A percentile compares a stretch with the other conserved stretches of the same genome.
These are phyloP conservation scores for Puccinia polysora DNA, from an alignment of 1,284 basidiomycete species.

Conservation along the genomic window DNA sequence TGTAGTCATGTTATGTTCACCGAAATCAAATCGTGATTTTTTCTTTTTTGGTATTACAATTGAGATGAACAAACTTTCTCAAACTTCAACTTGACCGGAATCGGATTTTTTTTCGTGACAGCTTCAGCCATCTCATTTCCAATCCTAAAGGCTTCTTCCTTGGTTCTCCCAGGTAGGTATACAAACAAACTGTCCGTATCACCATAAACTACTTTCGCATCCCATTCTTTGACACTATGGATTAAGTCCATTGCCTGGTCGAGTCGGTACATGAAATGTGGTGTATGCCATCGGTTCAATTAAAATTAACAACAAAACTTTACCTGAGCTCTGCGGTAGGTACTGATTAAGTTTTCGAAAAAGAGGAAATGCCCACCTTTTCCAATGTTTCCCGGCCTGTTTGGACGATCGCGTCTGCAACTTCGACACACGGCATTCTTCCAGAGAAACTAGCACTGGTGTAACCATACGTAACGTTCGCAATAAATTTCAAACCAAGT, in stretches of 20 bases:
- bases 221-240: slow-evolving; percentile 74
- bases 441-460: slow-evolving; percentile 89
- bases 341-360: background rate
- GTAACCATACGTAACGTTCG: slow-evolving; percentile 91
- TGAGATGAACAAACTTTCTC: slow-evolving; percentile 67
- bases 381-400: slow-evolving; percentile 91
- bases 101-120: slow-evolving; percentile 79
- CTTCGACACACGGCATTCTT: slow-evolving; percentile 95
- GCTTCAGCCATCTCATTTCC: slow-evolving; percentile 85
- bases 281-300: background rate
- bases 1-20: background rate
- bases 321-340: background rate
- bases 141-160: slow-evolving; percentile 85
- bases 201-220: slow-evolving; percentile 90
- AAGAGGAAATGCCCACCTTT: slow-evolving; percentile 61
- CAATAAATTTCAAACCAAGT: slow-evolving; percentile 75
- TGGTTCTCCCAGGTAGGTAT: slow-evolving; percentile 78
- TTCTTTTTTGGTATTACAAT: background rate
- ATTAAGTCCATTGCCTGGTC: slow-evolving; percentile 75
- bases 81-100: slow-evolving; percentile 90
- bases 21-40: slow-evolving; percentile 3
- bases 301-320: background rate
- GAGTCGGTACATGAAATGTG: too few species aligned
- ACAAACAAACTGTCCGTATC: slow-evolving; percentile 96
- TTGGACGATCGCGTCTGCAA: slow-evolving; percentile 96